phyloP scores from a whole-genome alignment of 2,329 filamentous ascomycete species.

The Botryotinia calthae region DNA sequence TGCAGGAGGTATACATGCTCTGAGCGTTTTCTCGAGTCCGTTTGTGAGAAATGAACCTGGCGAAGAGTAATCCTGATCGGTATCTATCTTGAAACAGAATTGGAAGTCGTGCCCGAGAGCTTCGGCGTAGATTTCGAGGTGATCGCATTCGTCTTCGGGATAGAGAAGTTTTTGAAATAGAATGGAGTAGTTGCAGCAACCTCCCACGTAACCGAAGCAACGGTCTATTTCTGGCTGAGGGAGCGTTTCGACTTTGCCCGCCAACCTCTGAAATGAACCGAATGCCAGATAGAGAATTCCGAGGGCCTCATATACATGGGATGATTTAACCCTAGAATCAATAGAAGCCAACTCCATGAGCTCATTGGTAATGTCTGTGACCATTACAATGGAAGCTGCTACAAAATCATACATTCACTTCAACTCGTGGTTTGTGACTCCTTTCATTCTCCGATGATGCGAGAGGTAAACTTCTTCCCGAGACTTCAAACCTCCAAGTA shows the following conservation, averaged over 20 bases:
- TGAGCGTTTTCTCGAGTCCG: not conserved
- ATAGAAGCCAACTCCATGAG: not conserved
- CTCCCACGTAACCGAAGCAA: not conserved
- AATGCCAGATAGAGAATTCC: not conserved
- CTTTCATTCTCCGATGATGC: not conserved
- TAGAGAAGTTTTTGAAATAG: not conserved
- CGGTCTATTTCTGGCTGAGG: not conserved
- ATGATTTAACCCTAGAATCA: not conserved
- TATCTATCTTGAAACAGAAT: not conserved
- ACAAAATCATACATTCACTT: not conserved
- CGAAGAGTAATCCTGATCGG: not conserved
- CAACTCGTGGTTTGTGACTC: not conserved
- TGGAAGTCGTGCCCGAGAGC: not conserved
- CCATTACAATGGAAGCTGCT: not conserved
- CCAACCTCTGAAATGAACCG: not conserved
- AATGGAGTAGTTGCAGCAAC: not conserved
- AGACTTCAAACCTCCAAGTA: not conserved
- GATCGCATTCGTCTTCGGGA: constrained; percentile 3
- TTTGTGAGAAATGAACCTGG: not conserved
- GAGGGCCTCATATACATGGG: not conserved
- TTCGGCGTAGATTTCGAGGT: not conserved
- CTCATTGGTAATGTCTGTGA: not conserved
- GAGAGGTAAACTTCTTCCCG: not conserved
- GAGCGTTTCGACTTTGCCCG: not conserved
- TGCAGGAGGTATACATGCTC: not conserved